Evolutionary conservation across 2,329 filamentous ascomycete genomes (phyloP).

Genomic region (Hypoxylon sp.): DNA sequence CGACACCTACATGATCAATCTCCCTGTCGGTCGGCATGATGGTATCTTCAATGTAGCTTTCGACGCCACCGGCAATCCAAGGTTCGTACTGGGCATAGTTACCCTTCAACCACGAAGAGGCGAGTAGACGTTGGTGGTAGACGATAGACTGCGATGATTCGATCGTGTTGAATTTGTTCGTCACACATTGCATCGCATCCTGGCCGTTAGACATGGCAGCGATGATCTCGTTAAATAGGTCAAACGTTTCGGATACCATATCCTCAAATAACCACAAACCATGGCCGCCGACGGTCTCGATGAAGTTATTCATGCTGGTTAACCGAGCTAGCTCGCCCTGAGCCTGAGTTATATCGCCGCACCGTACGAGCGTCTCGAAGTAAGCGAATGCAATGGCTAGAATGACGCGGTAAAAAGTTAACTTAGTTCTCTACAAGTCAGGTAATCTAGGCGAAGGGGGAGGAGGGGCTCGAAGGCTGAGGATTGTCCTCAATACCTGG

Average conservation of each 20-base stretch:
- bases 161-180: constrained; percentile 80
- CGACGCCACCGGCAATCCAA: constrained; percentile 74
- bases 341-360: constrained; percentile 75
- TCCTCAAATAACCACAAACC: constrained; percentile 81
- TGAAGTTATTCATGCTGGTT: constrained; percentile 76
- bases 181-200: constrained; percentile 67
- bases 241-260: constrained; percentile 82
- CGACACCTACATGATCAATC: constrained; percentile 91
- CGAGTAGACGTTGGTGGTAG: constrained; percentile 86
- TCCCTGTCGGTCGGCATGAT: constrained; percentile 84
- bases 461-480: constrained; percentile 11
- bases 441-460: neutral
- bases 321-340: constrained; percentile 80
- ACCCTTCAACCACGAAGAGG: constrained; percentile 86
- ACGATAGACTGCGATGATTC: constrained; percentile 80
- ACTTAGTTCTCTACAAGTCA: constrained; percentile 25
- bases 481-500: constrained; percentile 21
- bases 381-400: constrained; percentile 93
- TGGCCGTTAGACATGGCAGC: constrained; percentile 72
- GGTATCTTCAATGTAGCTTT: constrained; percentile 73
- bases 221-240: constrained; percentile 75
- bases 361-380: constrained; percentile 85
- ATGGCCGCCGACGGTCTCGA: constrained; percentile 80
- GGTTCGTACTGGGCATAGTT: constrained; percentile 77
- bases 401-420: constrained; percentile 30